phyloP scores from a whole-genome alignment of 164 flowering plant genomes.

The Vitis labrusca region DNA sequence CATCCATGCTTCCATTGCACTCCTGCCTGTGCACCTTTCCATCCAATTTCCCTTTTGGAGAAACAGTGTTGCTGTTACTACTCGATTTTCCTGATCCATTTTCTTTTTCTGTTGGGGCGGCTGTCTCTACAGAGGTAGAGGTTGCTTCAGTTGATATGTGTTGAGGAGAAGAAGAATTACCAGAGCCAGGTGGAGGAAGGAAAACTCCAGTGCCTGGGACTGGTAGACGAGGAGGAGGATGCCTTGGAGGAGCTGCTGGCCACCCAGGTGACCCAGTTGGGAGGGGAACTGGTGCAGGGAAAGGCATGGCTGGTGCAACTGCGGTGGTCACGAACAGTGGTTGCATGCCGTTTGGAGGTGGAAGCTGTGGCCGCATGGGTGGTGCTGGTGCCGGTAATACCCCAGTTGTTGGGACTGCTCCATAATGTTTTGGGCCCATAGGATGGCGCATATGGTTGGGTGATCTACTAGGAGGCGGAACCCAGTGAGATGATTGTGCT shows the following conservation, averaged over 20 bases:
- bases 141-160: constrained; percentile 29
- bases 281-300: constrained; percentile 57
- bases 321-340: constrained; percentile 59
- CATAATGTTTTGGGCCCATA: constrained; percentile 50
- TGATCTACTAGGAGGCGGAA: constrained; percentile 49
- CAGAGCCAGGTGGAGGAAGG: constrained; percentile 82
- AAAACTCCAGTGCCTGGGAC: constrained; percentile 93
- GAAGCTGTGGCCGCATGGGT: constrained; percentile 43
- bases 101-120: constrained; percentile 33
- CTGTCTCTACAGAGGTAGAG: constrained; percentile 21
- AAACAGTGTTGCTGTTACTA: constrained; percentile 16
- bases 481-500: constrained; percentile 50
- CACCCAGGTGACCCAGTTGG: constrained; percentile 61
- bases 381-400: constrained; percentile 65
- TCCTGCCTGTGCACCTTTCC: constrained; percentile 21
- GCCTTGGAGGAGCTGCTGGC: constrained; percentile 59
- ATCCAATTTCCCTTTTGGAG: constrained; percentile 30
- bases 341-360: constrained; percentile 56
- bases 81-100: constrained; percentile 27
- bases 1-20: constrained; percentile 37
- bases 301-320: constrained; percentile 55
- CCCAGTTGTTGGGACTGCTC: constrained; percentile 50
- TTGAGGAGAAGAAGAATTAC: constrained; percentile 37
- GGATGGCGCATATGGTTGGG: constrained; percentile 53
- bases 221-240: constrained; percentile 60